These are phyloP conservation scores for Metschnikowia borealis DNA, from an alignment of 805 yeast species.

Conservation along the genomic window DNA sequence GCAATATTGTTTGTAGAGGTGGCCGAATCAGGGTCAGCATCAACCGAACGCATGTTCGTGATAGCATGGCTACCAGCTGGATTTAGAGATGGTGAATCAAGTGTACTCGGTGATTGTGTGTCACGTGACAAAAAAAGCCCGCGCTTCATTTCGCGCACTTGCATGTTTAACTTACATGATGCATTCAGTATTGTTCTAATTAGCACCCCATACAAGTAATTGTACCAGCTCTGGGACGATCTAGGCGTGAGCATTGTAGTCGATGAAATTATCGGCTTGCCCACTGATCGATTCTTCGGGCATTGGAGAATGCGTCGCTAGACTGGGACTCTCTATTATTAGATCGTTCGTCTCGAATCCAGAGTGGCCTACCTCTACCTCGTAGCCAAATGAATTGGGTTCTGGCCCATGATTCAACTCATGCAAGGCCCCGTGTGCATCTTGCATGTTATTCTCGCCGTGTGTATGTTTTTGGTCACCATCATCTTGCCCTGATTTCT, in stretches of 20 bases:
- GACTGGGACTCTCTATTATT: constrained; percentile 13
- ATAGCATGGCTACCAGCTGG: constrained; percentile 1
- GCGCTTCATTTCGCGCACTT: background rate
- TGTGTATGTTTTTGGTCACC: background rate
- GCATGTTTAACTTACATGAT: background rate
- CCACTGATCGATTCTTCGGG: constrained; percentile 11
- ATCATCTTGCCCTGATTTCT: background rate
- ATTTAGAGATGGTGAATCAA: background rate
- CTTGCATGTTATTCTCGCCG: background rate
- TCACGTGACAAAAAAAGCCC: background rate
- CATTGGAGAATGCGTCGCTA: constrained; percentile 12
- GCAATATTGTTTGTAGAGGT: constrained; percentile 38
- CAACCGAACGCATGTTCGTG: constrained; percentile 2
- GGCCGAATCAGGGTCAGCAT: constrained; percentile 20
- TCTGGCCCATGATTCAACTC: background rate
- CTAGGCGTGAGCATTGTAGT: constrained; percentile 20
- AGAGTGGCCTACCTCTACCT: constrained; percentile 1
- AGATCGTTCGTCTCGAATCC: constrained; percentile 13
- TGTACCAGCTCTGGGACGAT: background rate
- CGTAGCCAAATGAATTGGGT: background rate
- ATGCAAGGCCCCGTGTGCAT: background rate
- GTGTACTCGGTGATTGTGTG: background rate
- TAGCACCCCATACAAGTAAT: background rate
- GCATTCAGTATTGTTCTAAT: background rate
- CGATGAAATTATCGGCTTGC: constrained; percentile 24